Conservation (phyloP, 2,329 filamentous ascomycete species). For the Paecilomyces formosus region DNA sequence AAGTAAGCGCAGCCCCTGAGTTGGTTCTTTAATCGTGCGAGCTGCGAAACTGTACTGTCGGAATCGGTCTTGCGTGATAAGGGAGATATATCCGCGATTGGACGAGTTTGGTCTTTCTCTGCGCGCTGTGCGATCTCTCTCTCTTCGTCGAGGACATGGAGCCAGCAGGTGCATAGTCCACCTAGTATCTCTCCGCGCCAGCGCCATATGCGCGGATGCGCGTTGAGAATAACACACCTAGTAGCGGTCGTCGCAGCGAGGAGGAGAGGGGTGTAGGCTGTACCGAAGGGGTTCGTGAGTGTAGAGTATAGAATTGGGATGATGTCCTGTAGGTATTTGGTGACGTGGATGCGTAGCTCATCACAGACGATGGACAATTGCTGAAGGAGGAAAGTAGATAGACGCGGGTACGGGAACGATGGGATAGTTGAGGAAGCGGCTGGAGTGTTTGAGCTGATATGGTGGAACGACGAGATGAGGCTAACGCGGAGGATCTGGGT, state of each 20-base stretch:
- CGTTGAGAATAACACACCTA: conserved; percentile 52
- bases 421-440: conserved; percentile 38
- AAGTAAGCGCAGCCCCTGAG: conserved; percentile 20
- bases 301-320: conserved; percentile 59
- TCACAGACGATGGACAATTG: conserved; percentile 19
- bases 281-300: conserved; percentile 62
- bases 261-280: conserved; percentile 48
- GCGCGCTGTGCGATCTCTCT: conserved; percentile 7
- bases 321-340: conserved; percentile 49
- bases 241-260: conserved; percentile 47
- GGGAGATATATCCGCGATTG: neutral
- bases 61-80: neutral
- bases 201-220: conserved; percentile 60
- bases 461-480: conserved; percentile 31
- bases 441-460: conserved; percentile 41
- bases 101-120: neutral
- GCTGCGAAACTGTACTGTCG: neutral
- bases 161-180: conserved; percentile 56
- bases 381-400: conserved; percentile 40
- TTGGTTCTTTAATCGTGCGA: conserved; percentile 17
- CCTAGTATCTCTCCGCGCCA: conserved; percentile 60
- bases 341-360: conserved; percentile 29
- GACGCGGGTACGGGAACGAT: conserved; percentile 36
- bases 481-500: conserved; percentile 24
- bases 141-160: conserved; percentile 42